Conservation (phyloP, 768 basidiomycete species). For the Russula dissimulans region DNA sequence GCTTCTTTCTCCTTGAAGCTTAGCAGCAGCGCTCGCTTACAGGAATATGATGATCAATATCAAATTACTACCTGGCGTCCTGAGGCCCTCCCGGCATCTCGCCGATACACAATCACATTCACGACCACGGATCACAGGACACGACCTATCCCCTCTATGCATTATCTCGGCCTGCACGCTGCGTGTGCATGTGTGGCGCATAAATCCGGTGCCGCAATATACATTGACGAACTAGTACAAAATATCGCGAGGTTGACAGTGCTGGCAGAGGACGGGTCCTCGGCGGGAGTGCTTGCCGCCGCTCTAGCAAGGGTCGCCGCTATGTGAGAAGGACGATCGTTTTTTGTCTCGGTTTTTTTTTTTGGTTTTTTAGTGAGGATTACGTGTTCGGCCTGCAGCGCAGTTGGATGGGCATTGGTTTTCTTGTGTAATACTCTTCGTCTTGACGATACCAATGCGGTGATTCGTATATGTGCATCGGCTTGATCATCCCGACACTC, state of each 20-base stretch:
- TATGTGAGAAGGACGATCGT: background rate
- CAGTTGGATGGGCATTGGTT: background rate
- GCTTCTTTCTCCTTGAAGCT: background rate
- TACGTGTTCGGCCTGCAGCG: background rate
- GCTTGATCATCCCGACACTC: too few relatives aligned
- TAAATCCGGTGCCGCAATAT: constrained; percentile 32
- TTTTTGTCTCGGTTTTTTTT: background rate
- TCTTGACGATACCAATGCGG: background rate
- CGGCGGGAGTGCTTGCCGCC: constrained; percentile 10
- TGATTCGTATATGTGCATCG: too few relatives aligned
- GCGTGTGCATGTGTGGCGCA: constrained; percentile 33
- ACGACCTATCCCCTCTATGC: constrained; percentile 27
- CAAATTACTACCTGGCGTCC: constrained; percentile 8
- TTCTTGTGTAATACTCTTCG: background rate
- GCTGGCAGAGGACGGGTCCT: constrained; percentile 13
- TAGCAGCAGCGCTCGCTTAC: background rate
- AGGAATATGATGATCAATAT: constrained; percentile 1
- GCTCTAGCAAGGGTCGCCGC: constrained; percentile 2
- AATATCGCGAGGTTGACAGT: constrained; percentile 20
- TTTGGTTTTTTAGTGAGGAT: background rate
- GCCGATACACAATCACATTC: constrained; percentile 20
- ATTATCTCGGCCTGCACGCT: constrained; percentile 32
- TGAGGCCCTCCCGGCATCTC: background rate
- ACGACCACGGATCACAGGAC: constrained; percentile 22
- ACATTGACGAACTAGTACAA: constrained; percentile 25